phyloP scores from a whole-genome alignment of 2,329 filamentous ascomycete genomes.

The Ceratocystis ficicola region DNA sequence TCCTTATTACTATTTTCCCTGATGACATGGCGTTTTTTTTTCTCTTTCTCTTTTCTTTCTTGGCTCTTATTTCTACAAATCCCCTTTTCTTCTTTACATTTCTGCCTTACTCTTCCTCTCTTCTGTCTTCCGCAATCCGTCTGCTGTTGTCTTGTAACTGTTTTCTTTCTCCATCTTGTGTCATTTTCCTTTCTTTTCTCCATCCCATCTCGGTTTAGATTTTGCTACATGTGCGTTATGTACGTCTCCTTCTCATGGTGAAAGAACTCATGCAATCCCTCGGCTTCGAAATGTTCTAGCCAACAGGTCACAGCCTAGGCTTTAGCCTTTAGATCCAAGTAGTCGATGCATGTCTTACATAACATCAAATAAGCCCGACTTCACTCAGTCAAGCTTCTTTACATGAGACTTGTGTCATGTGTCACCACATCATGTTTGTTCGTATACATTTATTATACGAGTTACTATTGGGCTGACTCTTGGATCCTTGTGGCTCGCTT shows the following conservation, averaged over 20 bases:
- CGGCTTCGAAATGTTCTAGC: not conserved
- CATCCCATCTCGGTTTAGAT: not conserved
- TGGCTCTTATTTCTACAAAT: conserved; percentile 6
- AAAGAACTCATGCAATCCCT: not conserved
- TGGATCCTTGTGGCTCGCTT: not conserved
- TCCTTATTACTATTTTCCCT: conserved; percentile 9
- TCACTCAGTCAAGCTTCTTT: not conserved
- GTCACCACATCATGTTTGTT: not conserved
- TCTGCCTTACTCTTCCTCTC: conserved; percentile 6
- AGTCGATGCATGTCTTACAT: not conserved
- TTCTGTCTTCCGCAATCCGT: not conserved
- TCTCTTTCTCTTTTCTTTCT: conserved; percentile 5
- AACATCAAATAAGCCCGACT: too few relatives aligned
- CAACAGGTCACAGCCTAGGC: not conserved
- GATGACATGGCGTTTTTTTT: conserved; percentile 7
- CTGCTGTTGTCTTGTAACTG: not conserved
- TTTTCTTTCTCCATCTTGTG: not conserved
- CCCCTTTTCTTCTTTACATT: conserved; percentile 7
- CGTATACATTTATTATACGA: not conserved
- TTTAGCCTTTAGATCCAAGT: not conserved
- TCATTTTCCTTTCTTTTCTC: conserved; percentile 4
- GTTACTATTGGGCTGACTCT: not conserved
- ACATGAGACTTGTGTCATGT: not conserved
- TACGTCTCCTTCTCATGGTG: not conserved
- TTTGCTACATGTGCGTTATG: not conserved